Percentiles rank a stretch among this genome's conserved stretches.
phyloP scores from a whole-genome alignment of 257 asterid genomes.

The Leptodermis oblonga region DNA sequence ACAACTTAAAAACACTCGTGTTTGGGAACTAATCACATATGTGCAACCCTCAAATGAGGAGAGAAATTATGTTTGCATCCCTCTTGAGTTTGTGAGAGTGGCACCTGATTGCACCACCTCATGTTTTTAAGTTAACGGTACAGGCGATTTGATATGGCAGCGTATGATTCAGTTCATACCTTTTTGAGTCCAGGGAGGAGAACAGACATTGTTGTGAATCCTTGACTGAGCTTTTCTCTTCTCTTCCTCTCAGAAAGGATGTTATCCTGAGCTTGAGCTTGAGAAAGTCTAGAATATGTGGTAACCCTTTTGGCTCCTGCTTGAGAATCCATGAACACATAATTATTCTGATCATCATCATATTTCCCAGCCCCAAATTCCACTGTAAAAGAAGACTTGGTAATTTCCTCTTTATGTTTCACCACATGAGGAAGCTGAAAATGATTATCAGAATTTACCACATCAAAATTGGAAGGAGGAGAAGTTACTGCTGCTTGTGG shows the following conservation, averaged over 20 bases:
- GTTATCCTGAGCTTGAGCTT: conserved; percentile 75
- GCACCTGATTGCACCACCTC: no score
- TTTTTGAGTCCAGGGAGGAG: conserved; percentile 82
- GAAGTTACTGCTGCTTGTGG: conserved; percentile 20
- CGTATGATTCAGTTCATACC: conserved; percentile 51
- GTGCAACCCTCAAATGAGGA: no score
- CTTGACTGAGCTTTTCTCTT: conserved; percentile 76
- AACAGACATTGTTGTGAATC: conserved; percentile 75
- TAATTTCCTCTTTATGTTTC: conserved; percentile 52
- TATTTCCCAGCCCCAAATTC: conserved; percentile 28
- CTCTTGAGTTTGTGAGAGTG: no score
- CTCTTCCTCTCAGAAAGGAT: conserved; percentile 80
- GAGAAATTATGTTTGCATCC: no score
- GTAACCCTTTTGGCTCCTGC: conserved; percentile 43
- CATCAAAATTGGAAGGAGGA: conserved; percentile 21
- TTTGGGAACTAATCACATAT: no score
- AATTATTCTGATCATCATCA: no score
- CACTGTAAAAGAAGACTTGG: conserved; percentile 25
- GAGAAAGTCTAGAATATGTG: conserved; percentile 33
- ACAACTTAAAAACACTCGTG: no score
- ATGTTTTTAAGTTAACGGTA: no score
- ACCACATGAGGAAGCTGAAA: conserved; percentile 22
- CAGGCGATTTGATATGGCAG: no score
- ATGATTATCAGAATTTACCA: conserved; percentile 22
- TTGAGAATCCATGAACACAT: conserved; percentile 37